These are phyloP conservation scores for Vanilla planifolia DNA, from an alignment of 106 monocot species.

Conservation along the genomic window DNA sequence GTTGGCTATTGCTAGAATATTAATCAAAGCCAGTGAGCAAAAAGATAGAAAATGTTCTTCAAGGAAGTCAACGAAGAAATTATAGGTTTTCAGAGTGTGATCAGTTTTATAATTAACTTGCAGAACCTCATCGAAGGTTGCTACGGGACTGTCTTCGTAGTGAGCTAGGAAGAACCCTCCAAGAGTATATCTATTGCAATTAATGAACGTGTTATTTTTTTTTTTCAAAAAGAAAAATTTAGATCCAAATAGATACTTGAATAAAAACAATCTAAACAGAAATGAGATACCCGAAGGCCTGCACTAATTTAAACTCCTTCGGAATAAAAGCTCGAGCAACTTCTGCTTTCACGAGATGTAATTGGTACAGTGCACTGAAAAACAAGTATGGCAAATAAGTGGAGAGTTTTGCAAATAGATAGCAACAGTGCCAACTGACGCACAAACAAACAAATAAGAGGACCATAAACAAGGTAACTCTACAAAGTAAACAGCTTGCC, in stretches of 20 bases:
- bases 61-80: background rate
- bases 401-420: background rate
- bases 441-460: background rate
- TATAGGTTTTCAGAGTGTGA: background rate
- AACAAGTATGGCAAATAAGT: background rate
- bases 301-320: slow-evolving; percentile 73
- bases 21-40: background rate
- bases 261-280: background rate
- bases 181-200: slow-evolving; percentile 59
- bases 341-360: slow-evolving; percentile 86
- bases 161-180: slow-evolving; percentile 90
- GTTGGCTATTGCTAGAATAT: background rate
- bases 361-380: slow-evolving; percentile 82
- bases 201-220: background rate
- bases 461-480: background rate
- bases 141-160: slow-evolving; percentile 89
- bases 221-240: background rate
- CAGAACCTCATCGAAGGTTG: slow-evolving; percentile 84
- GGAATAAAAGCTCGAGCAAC: slow-evolving; percentile 70
- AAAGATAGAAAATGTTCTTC: background rate
- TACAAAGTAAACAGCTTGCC: slow-evolving; percentile 37
- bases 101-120: slow-evolving; percentile 1
- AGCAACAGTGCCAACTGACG: background rate
- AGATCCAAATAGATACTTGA: too few species aligned
- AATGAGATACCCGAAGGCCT: slow-evolving; percentile 74